A percentile compares a stretch with the other conserved stretches of the same genome.
Conservation (phyloP, 148 eudicot species). For the Talinum fruticosum region DNA sequence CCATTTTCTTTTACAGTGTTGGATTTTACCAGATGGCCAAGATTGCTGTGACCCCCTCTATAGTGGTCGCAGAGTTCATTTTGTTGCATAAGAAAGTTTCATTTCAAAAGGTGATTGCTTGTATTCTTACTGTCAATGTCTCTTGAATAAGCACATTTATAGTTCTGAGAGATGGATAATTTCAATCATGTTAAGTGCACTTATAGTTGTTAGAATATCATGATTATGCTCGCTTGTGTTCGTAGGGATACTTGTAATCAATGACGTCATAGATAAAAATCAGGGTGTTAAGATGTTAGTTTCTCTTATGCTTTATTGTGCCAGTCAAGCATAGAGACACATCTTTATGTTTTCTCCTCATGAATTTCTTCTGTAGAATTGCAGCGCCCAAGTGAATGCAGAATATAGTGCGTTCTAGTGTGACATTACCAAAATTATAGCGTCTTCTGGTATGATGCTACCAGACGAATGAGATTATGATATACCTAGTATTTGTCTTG, state of each 20-base stretch:
- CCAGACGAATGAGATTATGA: too few species aligned
- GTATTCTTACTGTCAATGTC: neutral
- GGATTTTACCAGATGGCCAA: constrained; percentile 99
- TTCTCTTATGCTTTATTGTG: neutral
- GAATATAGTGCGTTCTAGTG: too few species aligned
- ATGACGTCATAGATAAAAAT: neutral
- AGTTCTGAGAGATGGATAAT: neutral
- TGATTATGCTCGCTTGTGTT: neutral
- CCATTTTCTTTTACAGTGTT: constrained; percentile 51
- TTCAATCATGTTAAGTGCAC: too few species aligned
- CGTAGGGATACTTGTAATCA: neutral
- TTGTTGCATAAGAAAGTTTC: constrained; percentile 64
- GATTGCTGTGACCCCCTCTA: constrained; percentile 91
- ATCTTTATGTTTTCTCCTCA: neutral
- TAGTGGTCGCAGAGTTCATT: constrained; percentile 79
- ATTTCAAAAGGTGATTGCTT: constrained; percentile 55
- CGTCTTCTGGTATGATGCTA: too few species aligned
- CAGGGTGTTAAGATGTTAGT: neutral
- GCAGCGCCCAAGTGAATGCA: neutral
- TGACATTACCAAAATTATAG: too few species aligned
- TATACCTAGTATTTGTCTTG: neutral
- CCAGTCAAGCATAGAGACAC: neutral
- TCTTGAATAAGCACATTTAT: neutral
- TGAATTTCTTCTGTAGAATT: neutral
- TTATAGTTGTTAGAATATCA: neutral